Conservation (phyloP, 2,329 filamentous ascomycete genomes). For the Monosporascus sp. region DNA sequence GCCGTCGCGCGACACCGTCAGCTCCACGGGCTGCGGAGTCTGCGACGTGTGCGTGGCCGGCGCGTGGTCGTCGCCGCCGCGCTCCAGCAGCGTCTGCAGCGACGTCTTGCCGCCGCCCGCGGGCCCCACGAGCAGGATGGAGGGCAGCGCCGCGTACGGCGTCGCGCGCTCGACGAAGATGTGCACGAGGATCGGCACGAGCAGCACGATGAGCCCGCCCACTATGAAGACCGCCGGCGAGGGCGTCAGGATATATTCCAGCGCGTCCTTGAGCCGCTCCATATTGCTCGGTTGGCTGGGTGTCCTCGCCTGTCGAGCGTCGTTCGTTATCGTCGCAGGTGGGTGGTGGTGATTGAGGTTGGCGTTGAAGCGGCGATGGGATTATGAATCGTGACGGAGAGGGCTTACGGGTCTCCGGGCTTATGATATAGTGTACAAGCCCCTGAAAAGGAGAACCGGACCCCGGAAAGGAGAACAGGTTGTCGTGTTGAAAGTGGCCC, state of each 20-base stretch:
- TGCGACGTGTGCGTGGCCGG: conserved; percentile 52
- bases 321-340: background rate
- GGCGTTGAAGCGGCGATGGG: background rate
- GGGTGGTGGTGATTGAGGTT: conserved; percentile 7
- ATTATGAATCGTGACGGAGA: too few relatives aligned
- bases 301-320: conserved; percentile 1
- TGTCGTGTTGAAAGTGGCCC: background rate
- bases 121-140: conserved; percentile 76
- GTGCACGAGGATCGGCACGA: conserved; percentile 75
- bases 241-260: conserved; percentile 55
- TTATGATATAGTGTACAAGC: too few relatives aligned
- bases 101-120: conserved; percentile 83
- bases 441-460: background rate
- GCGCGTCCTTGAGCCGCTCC: conserved; percentile 32
- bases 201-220: conserved; percentile 64
- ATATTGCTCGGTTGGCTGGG: conserved; percentile 22
- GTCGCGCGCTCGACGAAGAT: conserved; percentile 62
- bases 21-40: conserved; percentile 44
- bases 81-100: conserved; percentile 69
- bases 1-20: conserved; percentile 44
- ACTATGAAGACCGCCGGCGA: conserved; percentile 58
- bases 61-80: conserved; percentile 36
- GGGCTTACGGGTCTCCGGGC: too few relatives aligned
- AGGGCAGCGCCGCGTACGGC: conserved; percentile 64
- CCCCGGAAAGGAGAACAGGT: background rate